Evolutionary conservation across 2,329 filamentous ascomycete species (phyloP).

Genomic region (Ophiostoma sp.): DNA sequence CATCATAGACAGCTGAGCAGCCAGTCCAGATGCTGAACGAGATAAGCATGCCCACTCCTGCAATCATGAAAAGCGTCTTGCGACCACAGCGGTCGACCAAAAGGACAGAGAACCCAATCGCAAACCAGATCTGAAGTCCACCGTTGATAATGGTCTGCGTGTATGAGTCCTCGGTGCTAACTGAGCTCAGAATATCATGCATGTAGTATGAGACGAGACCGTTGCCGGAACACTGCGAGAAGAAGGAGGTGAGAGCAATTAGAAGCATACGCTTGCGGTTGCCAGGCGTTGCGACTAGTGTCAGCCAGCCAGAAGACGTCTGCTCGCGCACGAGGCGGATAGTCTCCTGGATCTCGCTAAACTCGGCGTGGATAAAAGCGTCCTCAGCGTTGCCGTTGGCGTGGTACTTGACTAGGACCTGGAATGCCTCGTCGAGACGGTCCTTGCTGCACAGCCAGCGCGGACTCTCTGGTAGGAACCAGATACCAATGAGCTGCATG

Average conservation of each 20-base stretch:
- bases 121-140: conserved; percentile 28
- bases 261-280: conserved; percentile 26
- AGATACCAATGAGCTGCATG: conserved; percentile 21
- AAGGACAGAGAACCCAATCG: conserved; percentile 30
- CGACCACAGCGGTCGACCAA: conserved; percentile 26
- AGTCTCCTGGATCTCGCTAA: conserved; percentile 54
- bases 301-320: conserved; percentile 47
- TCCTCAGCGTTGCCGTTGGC: conserved; percentile 34
- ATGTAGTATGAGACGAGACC: conserved; percentile 36
- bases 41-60: conserved; percentile 24
- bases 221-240: conserved; percentile 24
- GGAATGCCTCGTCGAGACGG: conserved; percentile 37
- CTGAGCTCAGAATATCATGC: conserved; percentile 31
- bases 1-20: conserved; percentile 20
- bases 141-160: conserved; percentile 28
- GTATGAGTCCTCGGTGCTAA: conserved; percentile 31
- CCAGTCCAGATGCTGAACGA: conserved; percentile 23
- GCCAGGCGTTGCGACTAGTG: conserved; percentile 36
- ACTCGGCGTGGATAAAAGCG: conserved; percentile 52
- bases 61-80: conserved; percentile 29
- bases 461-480: conserved; percentile 23
- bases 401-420: conserved; percentile 31
- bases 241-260: conserved; percentile 21
- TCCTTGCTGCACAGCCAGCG: conserved; percentile 21
- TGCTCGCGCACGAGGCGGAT: conserved; percentile 50